These are phyloP conservation scores for Pythium grandisporangium DNA, from an alignment of 352 stramenopile species.

Conservation along the genomic window DNA sequence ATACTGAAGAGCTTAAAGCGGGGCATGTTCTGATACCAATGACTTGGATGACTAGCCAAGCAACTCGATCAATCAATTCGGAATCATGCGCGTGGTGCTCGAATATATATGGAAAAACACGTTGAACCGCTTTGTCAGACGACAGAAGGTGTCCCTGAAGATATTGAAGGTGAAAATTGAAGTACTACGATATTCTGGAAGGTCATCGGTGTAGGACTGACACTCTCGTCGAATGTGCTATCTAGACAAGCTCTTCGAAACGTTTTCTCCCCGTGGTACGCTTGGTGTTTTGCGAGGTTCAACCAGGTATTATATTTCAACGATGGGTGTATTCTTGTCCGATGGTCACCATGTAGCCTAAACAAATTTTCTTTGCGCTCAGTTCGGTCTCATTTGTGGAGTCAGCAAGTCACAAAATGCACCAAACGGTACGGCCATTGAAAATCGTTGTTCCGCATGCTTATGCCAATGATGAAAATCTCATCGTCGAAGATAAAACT, in stretches of 20 bases:
- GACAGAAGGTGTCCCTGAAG: slow-evolving; percentile 20
- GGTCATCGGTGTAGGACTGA: too few species aligned
- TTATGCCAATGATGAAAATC: too few species aligned
- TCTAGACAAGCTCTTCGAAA: slow-evolving; percentile 44
- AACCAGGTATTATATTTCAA: slow-evolving; percentile 20
- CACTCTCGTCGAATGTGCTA: neutral
- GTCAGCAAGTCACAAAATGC: neutral
- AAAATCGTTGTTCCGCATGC: neutral
- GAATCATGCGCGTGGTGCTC: slow-evolving; percentile 42
- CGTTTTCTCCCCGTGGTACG: slow-evolving; percentile 43
- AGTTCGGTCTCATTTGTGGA: slow-evolving; percentile 10
- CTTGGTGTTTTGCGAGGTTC: slow-evolving; percentile 29
- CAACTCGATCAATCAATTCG: slow-evolving; percentile 53
- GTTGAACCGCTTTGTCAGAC: slow-evolving; percentile 24
- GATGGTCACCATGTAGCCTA: too few species aligned
- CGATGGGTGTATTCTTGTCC: neutral
- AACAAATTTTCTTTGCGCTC: neutral
- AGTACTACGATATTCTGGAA: too few species aligned
- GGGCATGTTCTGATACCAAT: neutral
- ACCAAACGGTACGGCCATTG: neutral
- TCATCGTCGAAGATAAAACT: too few species aligned
- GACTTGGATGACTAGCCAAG: too few species aligned
- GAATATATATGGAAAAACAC: slow-evolving; percentile 46
- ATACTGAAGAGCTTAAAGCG: neutral
- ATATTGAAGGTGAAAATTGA: slow-evolving; percentile 42